phyloP scores from a whole-genome alignment of 208 protist species.

The Naegleria gruberi region DNA sequence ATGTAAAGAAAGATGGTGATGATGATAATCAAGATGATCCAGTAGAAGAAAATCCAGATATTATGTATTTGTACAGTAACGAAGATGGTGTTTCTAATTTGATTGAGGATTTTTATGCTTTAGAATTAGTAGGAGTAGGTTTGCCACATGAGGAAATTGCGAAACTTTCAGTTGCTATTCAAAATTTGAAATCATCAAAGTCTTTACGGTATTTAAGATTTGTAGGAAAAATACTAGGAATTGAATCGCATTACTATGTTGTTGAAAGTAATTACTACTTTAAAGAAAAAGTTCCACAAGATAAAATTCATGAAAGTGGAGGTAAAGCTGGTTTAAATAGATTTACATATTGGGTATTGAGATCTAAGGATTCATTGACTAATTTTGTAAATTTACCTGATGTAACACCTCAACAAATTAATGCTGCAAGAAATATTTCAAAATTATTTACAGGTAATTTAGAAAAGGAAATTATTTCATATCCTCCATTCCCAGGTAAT shows the following conservation, averaged over 20 bases:
- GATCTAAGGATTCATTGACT: conserved; percentile 39
- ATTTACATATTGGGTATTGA: conserved; percentile 71
- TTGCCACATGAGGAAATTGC: not conserved
- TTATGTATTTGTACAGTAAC: not conserved
- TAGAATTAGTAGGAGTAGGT: not conserved
- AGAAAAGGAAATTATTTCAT: conserved; percentile 57
- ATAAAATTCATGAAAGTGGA: conserved; percentile 43
- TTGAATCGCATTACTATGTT: conserved; percentile 63
- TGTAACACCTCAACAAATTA: conserved; percentile 83
- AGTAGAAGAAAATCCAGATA: not conserved
- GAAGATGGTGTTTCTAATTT: not conserved
- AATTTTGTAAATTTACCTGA: conserved; percentile 73
- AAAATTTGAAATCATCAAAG: conserved; percentile 70
- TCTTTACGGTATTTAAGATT: conserved; percentile 70
- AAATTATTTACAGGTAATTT: conserved; percentile 80
- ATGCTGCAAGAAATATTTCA: conserved; percentile 64
- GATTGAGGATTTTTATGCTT: not conserved
- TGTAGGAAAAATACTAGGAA: conserved; percentile 77
- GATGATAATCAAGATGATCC: not conserved
- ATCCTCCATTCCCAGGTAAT: conserved; percentile 77
- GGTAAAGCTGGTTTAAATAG: conserved; percentile 69
- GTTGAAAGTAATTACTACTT: conserved; percentile 37
- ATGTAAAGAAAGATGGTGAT: not conserved
- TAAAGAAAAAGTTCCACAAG: not conserved
- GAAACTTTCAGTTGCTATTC: conserved; percentile 44